Conservation (phyloP, 2,329 filamentous ascomycete species). For the Alternaria postmessia region DNA sequence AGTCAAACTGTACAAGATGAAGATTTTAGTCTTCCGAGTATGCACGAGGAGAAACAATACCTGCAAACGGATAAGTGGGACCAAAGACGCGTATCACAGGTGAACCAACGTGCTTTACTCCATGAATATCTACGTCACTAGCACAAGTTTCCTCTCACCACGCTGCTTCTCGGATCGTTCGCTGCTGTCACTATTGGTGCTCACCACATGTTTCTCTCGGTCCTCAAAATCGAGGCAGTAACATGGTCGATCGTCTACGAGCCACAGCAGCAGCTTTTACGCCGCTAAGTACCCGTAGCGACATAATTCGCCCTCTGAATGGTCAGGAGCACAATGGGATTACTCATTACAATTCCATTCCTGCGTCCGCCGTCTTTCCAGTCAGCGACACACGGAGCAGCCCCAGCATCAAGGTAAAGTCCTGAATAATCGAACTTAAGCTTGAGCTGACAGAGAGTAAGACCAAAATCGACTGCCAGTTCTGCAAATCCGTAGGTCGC, state of each 20-base stretch:
- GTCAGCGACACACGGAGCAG: too few relatives aligned
- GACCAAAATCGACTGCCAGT: not conserved
- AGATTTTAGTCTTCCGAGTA: not conserved
- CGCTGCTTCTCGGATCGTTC: too few relatives aligned
- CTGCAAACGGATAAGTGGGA: not conserved
- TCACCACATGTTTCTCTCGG: too few relatives aligned
- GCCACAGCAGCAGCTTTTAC: conserved; percentile 1
- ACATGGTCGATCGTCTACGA: not conserved
- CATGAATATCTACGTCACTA: not conserved
- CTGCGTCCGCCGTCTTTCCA: not conserved
- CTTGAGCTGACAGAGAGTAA: not conserved
- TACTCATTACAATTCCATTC: not conserved
- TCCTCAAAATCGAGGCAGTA: not conserved
- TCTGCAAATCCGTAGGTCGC: not conserved
- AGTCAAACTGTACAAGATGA: not conserved
- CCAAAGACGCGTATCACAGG: not conserved
- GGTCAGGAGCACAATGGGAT: not conserved
- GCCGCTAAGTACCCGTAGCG: not conserved
- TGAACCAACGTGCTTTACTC: not conserved
- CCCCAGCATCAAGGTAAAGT: too few relatives aligned
- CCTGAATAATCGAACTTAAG: not conserved
- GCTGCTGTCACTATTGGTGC: too few relatives aligned
- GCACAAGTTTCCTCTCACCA: not conserved
- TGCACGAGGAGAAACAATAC: too few relatives aligned
- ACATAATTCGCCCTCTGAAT: not conserved